Conservation (phyloP, 148 eudicot genomes). For the Heliamphora exappendiculata region DNA sequence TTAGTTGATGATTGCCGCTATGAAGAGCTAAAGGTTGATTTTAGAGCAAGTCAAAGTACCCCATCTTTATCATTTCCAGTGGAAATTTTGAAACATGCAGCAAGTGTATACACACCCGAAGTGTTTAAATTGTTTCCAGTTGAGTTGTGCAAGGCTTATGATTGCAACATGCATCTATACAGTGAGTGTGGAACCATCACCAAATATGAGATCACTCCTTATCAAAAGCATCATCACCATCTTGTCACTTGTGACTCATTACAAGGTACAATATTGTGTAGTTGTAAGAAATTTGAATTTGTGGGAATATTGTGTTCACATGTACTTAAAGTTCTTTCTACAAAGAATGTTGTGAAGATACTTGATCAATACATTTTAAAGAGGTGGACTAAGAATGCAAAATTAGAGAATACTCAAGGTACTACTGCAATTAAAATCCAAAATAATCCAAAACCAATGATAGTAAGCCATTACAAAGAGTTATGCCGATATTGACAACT, state of each 20-base stretch:
- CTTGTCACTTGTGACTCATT: neutral
- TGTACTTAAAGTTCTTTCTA: neutral
- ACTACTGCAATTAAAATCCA: neutral
- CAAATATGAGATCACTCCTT: neutral
- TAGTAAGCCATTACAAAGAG: neutral
- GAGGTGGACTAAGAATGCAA: neutral
- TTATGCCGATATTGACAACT: neutral
- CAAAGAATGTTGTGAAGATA: neutral
- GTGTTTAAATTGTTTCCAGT: neutral
- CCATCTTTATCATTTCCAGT: neutral
- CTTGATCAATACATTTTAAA: neutral
- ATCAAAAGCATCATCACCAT: neutral
- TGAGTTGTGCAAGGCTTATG: neutral
- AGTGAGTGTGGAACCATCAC: neutral
- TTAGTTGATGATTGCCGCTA: neutral
- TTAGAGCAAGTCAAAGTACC: neutral
- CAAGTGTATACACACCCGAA: neutral
- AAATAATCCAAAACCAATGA: neutral
- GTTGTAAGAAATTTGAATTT: neutral
- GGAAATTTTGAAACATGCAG: neutral
- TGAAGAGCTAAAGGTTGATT: neutral
- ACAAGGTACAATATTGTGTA: neutral
- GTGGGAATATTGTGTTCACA: neutral
- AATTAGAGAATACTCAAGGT: neutral
- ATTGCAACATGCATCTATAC: neutral